phyloP scores from a whole-genome alignment of 1,284 basidiomycete genomes.

The Marasmius tenuissimus region DNA sequence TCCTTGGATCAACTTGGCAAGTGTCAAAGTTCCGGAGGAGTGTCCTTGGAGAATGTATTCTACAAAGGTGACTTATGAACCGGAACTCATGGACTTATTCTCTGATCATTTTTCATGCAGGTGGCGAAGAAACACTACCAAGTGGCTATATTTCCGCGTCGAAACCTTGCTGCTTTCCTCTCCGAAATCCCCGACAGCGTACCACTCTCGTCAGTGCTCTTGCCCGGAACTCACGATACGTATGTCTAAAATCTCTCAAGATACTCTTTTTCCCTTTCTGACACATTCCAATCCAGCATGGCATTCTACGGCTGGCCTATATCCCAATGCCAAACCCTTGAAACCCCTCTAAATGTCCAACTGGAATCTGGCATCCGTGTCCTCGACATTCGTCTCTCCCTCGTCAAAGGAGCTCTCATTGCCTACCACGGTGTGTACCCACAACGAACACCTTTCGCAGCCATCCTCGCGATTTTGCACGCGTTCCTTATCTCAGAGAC shows the following conservation, averaged over 20 bases:
- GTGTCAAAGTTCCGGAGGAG: conserved; percentile 36
- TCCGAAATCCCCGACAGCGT: conserved; percentile 65
- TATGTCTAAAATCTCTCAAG: conserved; percentile 30
- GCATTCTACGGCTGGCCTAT: conserved; percentile 81
- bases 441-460: conserved; percentile 65
- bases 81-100: not conserved
- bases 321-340: conserved; percentile 66
- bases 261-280: not conserved
- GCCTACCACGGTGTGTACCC: conserved; percentile 82
- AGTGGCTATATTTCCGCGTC: conserved; percentile 54
- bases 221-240: conserved; percentile 75
- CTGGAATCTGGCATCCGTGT: conserved; percentile 73
- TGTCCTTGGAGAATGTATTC: conserved; percentile 61
- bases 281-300: conserved; percentile 44
- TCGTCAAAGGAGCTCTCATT: conserved; percentile 60
- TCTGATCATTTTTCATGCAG: conserved; percentile 24
- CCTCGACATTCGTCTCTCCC: conserved; percentile 77
- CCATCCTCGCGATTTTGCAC: conserved; percentile 60
- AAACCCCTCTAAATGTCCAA: conserved; percentile 56
- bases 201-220: conserved; percentile 66
- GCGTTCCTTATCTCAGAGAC: conserved; percentile 61
- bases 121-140: conserved; percentile 37
- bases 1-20: conserved; percentile 44
- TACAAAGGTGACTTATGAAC: conserved; percentile 41
- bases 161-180: conserved; percentile 62